A percentile compares a stretch with the other conserved stretches of the same genome.
These are phyloP conservation scores for Pisolithus albus DNA, from an alignment of 768 basidiomycete genomes.

Conservation along the genomic window DNA sequence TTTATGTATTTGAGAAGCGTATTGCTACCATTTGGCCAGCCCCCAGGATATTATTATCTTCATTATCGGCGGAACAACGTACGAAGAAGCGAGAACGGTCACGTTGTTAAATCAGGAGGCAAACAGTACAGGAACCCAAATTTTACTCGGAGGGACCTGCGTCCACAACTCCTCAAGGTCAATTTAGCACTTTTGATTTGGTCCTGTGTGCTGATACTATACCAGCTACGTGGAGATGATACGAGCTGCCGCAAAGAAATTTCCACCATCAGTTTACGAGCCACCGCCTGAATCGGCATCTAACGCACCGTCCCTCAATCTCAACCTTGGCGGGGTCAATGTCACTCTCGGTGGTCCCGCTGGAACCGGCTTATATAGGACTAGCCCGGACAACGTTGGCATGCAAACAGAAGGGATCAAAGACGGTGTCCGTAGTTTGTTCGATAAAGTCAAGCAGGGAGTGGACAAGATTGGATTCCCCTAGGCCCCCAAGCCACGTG, in stretches of 20 bases:
- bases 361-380: slow-evolving; percentile 80
- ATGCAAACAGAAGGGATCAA: slow-evolving; percentile 83
- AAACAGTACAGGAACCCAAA: slow-evolving; percentile 54
- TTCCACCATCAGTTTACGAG: slow-evolving; percentile 61
- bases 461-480: slow-evolving; percentile 53
- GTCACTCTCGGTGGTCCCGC: slow-evolving; percentile 86
- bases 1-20: neutral
- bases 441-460: slow-evolving; percentile 85
- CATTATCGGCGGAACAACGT: slow-evolving; percentile 94
- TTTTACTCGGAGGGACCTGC: slow-evolving; percentile 90
- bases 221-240: slow-evolving; percentile 86
- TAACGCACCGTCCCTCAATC: slow-evolving; percentile 74
- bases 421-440: slow-evolving; percentile 80
- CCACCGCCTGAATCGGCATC: slow-evolving; percentile 69
- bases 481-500: neutral
- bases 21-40: slow-evolving; percentile 33
- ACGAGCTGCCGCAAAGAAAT: slow-evolving; percentile 56
- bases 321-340: slow-evolving; percentile 89
- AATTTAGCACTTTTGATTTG: slow-evolving; percentile 11
- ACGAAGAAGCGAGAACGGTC: slow-evolving; percentile 86
- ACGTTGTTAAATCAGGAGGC: slow-evolving; percentile 83
- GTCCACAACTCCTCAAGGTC: slow-evolving; percentile 93
- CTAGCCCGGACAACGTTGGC: slow-evolving; percentile 63
- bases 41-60: slow-evolving; percentile 96
- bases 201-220: slow-evolving; percentile 6